Conservation (phyloP, 108 stramenopile genomes). For the Aurantiochytrium sp. region DNA sequence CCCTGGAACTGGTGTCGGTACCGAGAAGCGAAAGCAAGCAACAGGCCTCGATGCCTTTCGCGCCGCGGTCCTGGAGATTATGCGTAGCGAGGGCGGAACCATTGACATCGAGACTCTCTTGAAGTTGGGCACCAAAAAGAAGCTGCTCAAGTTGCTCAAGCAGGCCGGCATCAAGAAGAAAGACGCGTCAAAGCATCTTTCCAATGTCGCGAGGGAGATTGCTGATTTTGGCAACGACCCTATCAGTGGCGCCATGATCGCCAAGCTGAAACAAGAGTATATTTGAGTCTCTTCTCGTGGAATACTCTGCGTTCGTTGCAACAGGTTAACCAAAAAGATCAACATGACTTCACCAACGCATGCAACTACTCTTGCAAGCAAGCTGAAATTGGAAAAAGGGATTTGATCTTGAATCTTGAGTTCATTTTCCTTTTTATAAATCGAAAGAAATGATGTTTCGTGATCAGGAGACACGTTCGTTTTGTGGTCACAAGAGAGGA, state of each 20-base stretch:
- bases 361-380: no score
- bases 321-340: no score
- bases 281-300: not conserved
- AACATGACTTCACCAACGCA: no score
- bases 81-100: not conserved
- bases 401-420: no score
- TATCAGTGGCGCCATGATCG: not conserved
- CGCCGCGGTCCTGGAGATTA: not conserved
- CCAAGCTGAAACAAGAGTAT: not conserved
- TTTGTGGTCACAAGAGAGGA: no score
- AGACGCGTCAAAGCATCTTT: not conserved
- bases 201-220: not conserved
- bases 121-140: not conserved
- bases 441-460: no score
- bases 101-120: not conserved
- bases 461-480: no score
- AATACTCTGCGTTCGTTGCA: no score
- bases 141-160: not conserved
- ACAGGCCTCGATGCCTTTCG: not conserved
- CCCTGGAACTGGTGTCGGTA: not conserved
- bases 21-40: not conserved
- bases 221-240: not conserved
- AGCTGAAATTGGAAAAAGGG: no score
- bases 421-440: no score
- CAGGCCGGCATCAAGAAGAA: not conserved